Percentiles rank a stretch among this genome's conserved stretches.
Conservation (phyloP, 2,329 filamentous ascomycete species). For the Mycocentrospora acerina region DNA sequence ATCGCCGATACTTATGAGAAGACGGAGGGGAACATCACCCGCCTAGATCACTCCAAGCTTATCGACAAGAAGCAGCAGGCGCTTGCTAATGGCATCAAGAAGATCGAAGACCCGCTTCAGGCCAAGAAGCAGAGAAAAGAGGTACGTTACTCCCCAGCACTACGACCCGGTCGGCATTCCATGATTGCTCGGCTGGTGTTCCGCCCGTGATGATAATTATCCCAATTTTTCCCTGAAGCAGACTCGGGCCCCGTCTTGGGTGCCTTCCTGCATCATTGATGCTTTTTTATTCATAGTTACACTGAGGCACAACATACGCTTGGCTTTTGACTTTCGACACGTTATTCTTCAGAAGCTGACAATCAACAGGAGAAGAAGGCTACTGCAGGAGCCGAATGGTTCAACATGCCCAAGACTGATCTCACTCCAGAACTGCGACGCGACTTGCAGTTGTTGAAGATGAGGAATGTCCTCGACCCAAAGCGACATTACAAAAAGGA, state of each 20-base stretch:
- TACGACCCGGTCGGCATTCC: background rate
- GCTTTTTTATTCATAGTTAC: slow-evolving; percentile 73
- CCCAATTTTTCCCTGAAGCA: slow-evolving; percentile 70
- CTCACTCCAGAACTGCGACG: slow-evolving; percentile 83
- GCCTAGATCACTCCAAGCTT: slow-evolving; percentile 55
- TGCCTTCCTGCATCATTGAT: slow-evolving; percentile 70
- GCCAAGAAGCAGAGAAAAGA: slow-evolving; percentile 51
- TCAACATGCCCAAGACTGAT: slow-evolving; percentile 79
- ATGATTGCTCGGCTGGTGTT: slow-evolving; percentile 5
- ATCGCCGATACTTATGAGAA: slow-evolving; percentile 58
- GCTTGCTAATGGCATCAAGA: slow-evolving; percentile 52
- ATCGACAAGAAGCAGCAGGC: slow-evolving; percentile 51
- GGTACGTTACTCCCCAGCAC: slow-evolving; percentile 47
- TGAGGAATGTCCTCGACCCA: slow-evolving; percentile 85
- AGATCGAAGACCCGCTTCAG: slow-evolving; percentile 56
- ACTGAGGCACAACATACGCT: slow-evolving; percentile 55
- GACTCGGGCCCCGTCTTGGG: slow-evolving; percentile 78
- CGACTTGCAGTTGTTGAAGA: slow-evolving; percentile 84
- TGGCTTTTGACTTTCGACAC: slow-evolving; percentile 9
- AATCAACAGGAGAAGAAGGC: slow-evolving; percentile 56
- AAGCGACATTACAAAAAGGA: slow-evolving; percentile 93
- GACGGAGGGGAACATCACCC: slow-evolving; percentile 54
- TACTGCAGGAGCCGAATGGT: slow-evolving; percentile 82
- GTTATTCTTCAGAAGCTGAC: slow-evolving; percentile 19
- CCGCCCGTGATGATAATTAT: slow-evolving; percentile 73